A percentile compares a stretch with the other conserved stretches of the same genome.
These are phyloP conservation scores for Digitaria exilis DNA, from an alignment of 202 grass and related monocot genomes.

Conservation along the genomic window DNA sequence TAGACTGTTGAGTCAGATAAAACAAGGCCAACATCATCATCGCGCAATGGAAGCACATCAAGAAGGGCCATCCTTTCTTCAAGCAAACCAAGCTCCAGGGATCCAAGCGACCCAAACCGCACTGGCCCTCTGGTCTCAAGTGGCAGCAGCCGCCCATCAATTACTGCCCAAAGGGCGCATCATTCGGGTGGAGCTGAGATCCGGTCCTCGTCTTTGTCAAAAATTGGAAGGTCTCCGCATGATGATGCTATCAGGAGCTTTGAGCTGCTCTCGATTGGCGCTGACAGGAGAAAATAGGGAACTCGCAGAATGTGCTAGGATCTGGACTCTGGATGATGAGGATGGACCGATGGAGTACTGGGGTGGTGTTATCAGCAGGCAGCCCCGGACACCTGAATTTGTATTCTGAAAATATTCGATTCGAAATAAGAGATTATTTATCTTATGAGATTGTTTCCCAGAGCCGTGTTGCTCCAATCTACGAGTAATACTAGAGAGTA, in stretches of 20 bases:
- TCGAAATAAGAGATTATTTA: constrained; percentile 22
- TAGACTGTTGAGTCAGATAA: constrained; percentile 39
- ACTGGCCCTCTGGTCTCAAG: constrained; percentile 28
- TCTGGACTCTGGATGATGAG: not conserved
- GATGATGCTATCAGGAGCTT: constrained; percentile 58
- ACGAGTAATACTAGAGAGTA: not conserved
- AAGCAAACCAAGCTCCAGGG: constrained; percentile 42
- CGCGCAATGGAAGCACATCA: constrained; percentile 42
- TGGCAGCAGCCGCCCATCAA: constrained; percentile 35
- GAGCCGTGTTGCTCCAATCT: not conserved
- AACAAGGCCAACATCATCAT: constrained; percentile 49
- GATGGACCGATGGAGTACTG: not conserved
- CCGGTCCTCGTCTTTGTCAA: constrained; percentile 42
- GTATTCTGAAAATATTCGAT: constrained; percentile 17
- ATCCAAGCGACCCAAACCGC: constrained; percentile 37
- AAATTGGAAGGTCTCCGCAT: constrained; percentile 23
- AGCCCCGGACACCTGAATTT: constrained; percentile 10
- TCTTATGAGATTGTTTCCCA: not conserved
- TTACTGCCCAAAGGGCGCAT: constrained; percentile 43
- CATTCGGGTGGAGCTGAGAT: constrained; percentile 30
- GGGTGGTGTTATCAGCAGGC: not conserved
- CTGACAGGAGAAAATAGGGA: constrained; percentile 53
- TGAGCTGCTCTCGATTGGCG: constrained; percentile 60
- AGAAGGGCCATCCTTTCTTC: constrained; percentile 42
- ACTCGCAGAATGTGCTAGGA: not conserved